Evolutionary conservation across 768 basidiomycete species (phyloP).

Genomic region (Leccinum fibrillosum): DNA sequence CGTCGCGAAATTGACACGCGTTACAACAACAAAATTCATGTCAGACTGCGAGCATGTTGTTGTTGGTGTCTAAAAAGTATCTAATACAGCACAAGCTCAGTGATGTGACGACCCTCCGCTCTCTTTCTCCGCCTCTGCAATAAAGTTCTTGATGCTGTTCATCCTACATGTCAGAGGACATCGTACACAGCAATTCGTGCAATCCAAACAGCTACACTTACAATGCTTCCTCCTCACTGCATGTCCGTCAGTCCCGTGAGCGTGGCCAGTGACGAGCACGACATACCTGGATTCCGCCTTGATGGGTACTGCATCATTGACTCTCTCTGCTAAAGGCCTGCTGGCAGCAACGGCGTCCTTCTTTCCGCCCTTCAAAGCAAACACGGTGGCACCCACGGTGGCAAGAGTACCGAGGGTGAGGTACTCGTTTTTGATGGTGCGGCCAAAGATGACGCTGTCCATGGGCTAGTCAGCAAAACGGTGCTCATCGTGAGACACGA

Average conservation of each 20-base stretch:
- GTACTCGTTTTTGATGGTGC: slow-evolving; percentile 79
- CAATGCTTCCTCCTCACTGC: slow-evolving; percentile 84
- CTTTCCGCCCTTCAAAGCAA: slow-evolving; percentile 55
- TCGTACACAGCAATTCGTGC: slow-evolving; percentile 25
- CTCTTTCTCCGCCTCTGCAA: slow-evolving; percentile 82
- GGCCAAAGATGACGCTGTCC: slow-evolving; percentile 70
- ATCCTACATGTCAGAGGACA: slow-evolving; percentile 43
- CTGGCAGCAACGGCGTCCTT: slow-evolving; percentile 39
- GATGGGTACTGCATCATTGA: slow-evolving; percentile 61
- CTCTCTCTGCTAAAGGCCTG: slow-evolving; percentile 49
- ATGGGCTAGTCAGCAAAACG: slow-evolving; percentile 1
- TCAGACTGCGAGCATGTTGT: not conserved
- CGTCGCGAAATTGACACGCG: not conserved
- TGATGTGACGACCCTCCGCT: slow-evolving; percentile 40
- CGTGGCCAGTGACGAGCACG: not conserved
- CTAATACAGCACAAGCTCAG: slow-evolving; percentile 12
- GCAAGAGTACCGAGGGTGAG: slow-evolving; percentile 67
- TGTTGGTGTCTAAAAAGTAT: not conserved
- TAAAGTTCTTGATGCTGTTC: slow-evolving; percentile 74
- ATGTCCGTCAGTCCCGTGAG: slow-evolving; percentile 5
- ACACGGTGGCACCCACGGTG: slow-evolving; percentile 51
- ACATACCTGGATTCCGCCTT: slow-evolving; percentile 69
- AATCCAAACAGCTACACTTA: slow-evolving; percentile 39
- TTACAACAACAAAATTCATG: not conserved
- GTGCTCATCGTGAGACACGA: not conserved